These are phyloP conservation scores for Dictyostelium purpureum DNA, from an alignment of 78 protist species.

Conservation along the genomic window DNA sequence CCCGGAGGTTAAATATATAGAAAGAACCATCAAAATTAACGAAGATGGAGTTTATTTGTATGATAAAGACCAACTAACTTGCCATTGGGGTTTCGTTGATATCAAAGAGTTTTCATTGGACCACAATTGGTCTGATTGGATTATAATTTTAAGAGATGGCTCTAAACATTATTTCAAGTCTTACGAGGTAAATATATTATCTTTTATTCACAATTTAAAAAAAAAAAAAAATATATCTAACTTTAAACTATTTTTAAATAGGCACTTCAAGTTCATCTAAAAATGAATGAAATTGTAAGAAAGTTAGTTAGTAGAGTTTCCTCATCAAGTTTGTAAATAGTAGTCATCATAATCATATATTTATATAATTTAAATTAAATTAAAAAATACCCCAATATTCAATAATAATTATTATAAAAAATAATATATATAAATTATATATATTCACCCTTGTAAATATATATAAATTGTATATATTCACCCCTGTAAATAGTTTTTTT, in stretches of 20 bases:
- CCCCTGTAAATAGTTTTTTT: no score
- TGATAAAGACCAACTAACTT: not conserved
- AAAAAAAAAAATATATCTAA: not conserved
- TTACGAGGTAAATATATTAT: conserved; percentile 3
- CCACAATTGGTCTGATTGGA: conserved; percentile 57
- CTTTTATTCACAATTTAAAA: not conserved
- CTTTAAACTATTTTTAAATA: not conserved
- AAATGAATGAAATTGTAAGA: conserved; percentile 27
- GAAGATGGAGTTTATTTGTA: conserved; percentile 34
- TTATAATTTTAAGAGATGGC: conserved; percentile 27
- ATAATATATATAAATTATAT: no score
- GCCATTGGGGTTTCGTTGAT: not conserved
- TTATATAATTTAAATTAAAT: no score
- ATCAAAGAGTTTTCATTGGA: conserved; percentile 28
- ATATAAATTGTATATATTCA: no score
- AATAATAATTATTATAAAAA: no score
- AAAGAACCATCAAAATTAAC: not conserved
- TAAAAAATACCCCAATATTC: no score
- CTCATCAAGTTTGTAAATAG: not conserved
- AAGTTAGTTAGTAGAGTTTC: not conserved
- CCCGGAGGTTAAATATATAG: not conserved
- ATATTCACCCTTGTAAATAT: no score
- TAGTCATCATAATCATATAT: no score
- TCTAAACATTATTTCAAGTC: conserved; percentile 21
- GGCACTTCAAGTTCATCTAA: conserved; percentile 17